Conservation (phyloP, 202 grass and related monocot species). For the Carex arenaria region DNA sequence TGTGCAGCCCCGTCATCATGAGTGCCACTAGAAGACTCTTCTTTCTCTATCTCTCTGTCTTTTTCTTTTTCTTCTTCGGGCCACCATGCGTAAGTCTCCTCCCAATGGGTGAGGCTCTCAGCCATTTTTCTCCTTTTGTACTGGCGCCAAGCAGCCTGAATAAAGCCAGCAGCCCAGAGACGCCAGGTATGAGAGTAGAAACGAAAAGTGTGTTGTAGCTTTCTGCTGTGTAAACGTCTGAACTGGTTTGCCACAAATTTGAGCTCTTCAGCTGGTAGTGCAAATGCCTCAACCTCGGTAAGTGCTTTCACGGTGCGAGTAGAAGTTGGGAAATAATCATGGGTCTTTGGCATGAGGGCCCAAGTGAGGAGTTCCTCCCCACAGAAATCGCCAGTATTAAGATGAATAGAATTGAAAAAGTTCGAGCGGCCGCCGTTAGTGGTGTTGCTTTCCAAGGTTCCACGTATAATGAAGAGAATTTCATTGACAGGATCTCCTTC, state of each 20-base stretch:
- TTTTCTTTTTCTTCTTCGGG: conserved; percentile 32
- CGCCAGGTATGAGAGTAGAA: conserved; percentile 86
- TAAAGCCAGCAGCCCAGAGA: conserved; percentile 78
- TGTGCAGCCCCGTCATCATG: conserved; percentile 27
- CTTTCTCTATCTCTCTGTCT: background rate
- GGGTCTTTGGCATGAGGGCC: conserved; percentile 66
- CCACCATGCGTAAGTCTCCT: conserved; percentile 50
- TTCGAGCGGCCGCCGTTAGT: conserved; percentile 55
- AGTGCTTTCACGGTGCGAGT: conserved; percentile 58
- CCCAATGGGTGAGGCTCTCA: conserved; percentile 49
- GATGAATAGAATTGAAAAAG: conserved; percentile 61
- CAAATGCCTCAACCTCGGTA: conserved; percentile 75
- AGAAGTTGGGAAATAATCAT: conserved; percentile 44
- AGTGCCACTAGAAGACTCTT: background rate
- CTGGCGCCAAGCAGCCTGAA: conserved; percentile 79
- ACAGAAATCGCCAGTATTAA: conserved; percentile 51
- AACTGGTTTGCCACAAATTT: conserved; percentile 88
- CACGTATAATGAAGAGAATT: conserved; percentile 86
- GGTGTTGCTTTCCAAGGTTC: conserved; percentile 72
- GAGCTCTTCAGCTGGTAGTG: conserved; percentile 60
- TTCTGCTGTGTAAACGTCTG: conserved; percentile 83
- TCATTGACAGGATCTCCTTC: conserved; percentile 89
- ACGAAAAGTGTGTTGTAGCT: conserved; percentile 81
- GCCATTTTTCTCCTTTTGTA: conserved; percentile 59
- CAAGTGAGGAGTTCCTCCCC: conserved; percentile 86